Conservation (phyloP, 148 eudicot genomes). For the Cornus florida region DNA sequence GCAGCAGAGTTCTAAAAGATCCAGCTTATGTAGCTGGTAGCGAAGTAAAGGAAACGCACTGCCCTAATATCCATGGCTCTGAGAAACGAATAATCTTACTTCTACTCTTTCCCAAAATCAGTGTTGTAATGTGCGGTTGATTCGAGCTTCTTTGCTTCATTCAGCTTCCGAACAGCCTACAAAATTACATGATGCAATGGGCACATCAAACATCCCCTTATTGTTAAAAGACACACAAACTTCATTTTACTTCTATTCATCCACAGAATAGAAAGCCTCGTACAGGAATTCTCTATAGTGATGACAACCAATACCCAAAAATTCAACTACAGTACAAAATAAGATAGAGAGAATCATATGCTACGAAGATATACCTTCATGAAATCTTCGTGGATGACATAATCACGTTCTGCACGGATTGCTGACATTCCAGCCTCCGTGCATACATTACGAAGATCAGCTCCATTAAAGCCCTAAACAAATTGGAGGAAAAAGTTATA, state of each 20-base stretch:
- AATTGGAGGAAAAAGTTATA: background rate
- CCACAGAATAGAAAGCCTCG: background rate
- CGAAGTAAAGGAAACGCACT: too few relatives aligned
- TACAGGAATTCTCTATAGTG: too few relatives aligned
- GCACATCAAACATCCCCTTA: background rate
- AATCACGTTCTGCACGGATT: slow-evolving; percentile 96
- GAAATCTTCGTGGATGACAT: slow-evolving; percentile 96
- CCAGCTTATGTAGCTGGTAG: too few relatives aligned
- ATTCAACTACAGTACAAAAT: background rate
- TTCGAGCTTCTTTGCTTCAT: slow-evolving; percentile 58
- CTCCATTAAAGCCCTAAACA: slow-evolving; percentile 86
- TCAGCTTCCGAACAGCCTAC: slow-evolving; percentile 51
- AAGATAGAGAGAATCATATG: background rate
- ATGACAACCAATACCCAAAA: background rate
- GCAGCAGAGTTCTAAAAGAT: too few relatives aligned
- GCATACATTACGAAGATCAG: slow-evolving; percentile 92
- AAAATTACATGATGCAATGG: background rate
- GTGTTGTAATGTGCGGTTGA: slow-evolving; percentile 41
- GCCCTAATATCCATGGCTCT: too few relatives aligned
- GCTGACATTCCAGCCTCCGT: slow-evolving; percentile 98
- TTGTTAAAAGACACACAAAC: too few relatives aligned
- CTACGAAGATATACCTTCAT: slow-evolving; percentile 38
- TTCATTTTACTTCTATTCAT: too few relatives aligned
- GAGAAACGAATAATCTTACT: too few relatives aligned
- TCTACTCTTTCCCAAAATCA: slow-evolving; percentile 6